phyloP scores from a whole-genome alignment of 2,329 filamentous ascomycete genomes.

The Epichloe sibirici region DNA sequence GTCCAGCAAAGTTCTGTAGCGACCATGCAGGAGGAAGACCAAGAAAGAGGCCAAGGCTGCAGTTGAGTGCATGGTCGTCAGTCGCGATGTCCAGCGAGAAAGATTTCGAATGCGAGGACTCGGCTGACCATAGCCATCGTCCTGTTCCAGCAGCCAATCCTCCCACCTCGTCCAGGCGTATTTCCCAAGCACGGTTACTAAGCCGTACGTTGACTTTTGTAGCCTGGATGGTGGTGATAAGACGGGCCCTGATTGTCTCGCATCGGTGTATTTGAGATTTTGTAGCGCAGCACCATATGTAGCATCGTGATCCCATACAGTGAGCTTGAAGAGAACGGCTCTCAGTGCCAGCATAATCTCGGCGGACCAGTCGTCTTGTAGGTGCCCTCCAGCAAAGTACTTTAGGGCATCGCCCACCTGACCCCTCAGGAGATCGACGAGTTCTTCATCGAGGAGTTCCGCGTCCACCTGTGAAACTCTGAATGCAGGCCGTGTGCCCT shows the following conservation, averaged over 20 bases:
- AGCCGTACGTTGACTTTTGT: constrained; percentile 77
- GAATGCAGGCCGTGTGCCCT: constrained; percentile 75
- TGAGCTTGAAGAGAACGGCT: constrained; percentile 80
- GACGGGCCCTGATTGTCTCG: constrained; percentile 50
- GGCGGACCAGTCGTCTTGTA: constrained; percentile 75
- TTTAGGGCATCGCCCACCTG: constrained; percentile 84
- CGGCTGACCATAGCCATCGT: constrained; percentile 59
- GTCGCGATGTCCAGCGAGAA: constrained; percentile 54
- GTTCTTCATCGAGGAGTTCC: constrained; percentile 85
- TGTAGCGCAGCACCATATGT: constrained; percentile 90
- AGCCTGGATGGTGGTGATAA: constrained; percentile 59
- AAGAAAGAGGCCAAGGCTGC: constrained; percentile 79
- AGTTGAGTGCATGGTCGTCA: constrained; percentile 65
- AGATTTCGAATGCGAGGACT: constrained; percentile 41
- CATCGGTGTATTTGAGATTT: constrained; percentile 82
- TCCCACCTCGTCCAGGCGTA: constrained; percentile 93
- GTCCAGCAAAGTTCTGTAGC: constrained; percentile 84
- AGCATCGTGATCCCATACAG: constrained; percentile 91
- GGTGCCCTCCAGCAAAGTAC: constrained; percentile 62
- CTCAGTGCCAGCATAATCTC: constrained; percentile 74
- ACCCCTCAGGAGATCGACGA: constrained; percentile 70
- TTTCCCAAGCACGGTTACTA: constrained; percentile 74
- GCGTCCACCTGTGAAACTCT: constrained; percentile 94
- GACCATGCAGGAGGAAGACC: constrained; percentile 80
- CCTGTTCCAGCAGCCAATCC: constrained; percentile 65